These are phyloP conservation scores for Pichia membranifaciens DNA, from an alignment of 805 yeast species.

Conservation along the genomic window DNA sequence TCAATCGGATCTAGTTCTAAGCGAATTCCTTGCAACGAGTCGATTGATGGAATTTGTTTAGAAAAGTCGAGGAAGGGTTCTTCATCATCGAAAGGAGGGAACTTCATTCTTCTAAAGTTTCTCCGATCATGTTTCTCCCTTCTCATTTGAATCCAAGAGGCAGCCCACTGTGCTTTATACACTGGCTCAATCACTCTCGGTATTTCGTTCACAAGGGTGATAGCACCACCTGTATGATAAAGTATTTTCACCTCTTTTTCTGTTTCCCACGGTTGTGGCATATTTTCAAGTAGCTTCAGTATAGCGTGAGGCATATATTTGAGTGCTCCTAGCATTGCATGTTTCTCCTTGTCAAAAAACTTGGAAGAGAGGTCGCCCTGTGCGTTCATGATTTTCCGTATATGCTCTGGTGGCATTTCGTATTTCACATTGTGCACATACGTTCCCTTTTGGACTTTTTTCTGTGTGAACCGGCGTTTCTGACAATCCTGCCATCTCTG, in stretches of 20 bases:
- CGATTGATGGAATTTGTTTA: conserved; percentile 71
- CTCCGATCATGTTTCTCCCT: conserved; percentile 86
- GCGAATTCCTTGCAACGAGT: conserved; percentile 65
- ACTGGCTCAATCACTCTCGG: conserved; percentile 92
- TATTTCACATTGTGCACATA: conserved; percentile 51
- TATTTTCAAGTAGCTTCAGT: conserved; percentile 80
- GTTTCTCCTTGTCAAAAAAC: conserved; percentile 74
- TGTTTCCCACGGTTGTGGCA: conserved; percentile 99
- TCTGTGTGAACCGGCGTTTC: conserved; percentile 46
- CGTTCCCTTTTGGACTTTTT: conserved; percentile 34
- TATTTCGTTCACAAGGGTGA: conserved; percentile 87
- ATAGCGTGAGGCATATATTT: conserved; percentile 96
- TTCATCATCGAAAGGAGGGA: conserved; percentile 97
- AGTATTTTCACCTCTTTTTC: conserved; percentile 78
- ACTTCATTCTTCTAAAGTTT: conserved; percentile 85
- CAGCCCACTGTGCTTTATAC: conserved; percentile 92
- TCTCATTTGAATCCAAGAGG: conserved; percentile 89
- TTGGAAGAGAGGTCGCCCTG: conserved; percentile 82
- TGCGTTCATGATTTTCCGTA: conserved; percentile 73
- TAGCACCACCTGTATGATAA: conserved; percentile 89
- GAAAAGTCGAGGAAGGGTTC: conserved; percentile 85
- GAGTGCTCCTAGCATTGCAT: conserved; percentile 83
- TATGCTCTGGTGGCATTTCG: conserved; percentile 91
- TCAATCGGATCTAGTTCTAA: conserved; percentile 60
- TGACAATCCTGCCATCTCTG: conserved; percentile 60